Conservation (phyloP, 306 rosid genomes). For the Quercus berberidifolia region DNA sequence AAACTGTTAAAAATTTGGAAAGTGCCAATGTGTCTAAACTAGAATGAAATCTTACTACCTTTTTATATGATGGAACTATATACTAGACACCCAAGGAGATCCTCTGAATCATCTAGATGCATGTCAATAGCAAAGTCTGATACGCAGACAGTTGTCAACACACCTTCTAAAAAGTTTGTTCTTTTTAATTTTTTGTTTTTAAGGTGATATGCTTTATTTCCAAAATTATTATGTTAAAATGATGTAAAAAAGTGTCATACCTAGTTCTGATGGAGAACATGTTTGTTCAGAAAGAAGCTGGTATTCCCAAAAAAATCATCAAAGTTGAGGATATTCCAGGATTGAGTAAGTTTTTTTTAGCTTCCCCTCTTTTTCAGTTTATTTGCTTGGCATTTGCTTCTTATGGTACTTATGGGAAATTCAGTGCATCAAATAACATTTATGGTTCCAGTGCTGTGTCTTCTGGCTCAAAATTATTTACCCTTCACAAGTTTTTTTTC, state of each 20-base stretch:
- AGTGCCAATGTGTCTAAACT: not conserved
- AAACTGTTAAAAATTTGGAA: not conserved
- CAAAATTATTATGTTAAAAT: not conserved
- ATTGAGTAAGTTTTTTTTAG: constrained; percentile 61
- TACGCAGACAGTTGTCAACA: not conserved
- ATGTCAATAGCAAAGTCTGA: not conserved
- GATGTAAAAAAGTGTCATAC: not conserved
- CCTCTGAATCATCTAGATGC: not conserved
- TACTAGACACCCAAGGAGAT: not conserved
- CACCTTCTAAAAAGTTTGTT: not conserved
- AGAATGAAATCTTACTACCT: not conserved
- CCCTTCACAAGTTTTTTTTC: not conserved
- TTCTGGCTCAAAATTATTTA: not conserved
- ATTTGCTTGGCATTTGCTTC: not conserved
- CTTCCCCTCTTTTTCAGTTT: constrained; percentile 16
- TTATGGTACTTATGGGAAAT: constrained; percentile 7
- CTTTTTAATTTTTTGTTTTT: not conserved
- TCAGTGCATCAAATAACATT: constrained; percentile 13
- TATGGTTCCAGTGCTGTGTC: not conserved
- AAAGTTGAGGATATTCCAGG: constrained; percentile 90
- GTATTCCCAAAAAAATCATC: constrained; percentile 63
- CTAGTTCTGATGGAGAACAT: constrained; percentile 9
- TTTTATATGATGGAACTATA: not conserved
- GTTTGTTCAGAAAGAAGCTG: constrained; percentile 80
- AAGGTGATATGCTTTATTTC: constrained; percentile 9